Base-by-base conservation (phyloP, 768 basidiomycete species). In the Glaciozyma antarctica region DNA sequence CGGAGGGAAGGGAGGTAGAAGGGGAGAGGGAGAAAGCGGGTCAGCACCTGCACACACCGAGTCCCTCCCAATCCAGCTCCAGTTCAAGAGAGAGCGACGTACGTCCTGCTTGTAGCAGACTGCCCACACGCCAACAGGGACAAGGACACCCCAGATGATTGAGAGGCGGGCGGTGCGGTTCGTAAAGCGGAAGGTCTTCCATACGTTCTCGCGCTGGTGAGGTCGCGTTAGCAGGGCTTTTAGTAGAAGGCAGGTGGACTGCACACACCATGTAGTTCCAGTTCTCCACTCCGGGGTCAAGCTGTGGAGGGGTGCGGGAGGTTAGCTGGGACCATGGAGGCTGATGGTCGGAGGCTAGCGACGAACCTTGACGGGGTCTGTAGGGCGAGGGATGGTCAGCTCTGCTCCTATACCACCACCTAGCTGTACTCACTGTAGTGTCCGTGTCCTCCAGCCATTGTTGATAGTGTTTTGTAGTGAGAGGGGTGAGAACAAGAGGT, bases 241-340 rank as follows among this genome's bases (percentile, higher is more conserved):
- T 43, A 19, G 13, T 17, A 17, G 12, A 41, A 17, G 21, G 22
- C 49, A 21, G 34, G n/a, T n/a, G 38, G 24, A 28, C 4, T 6
- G 28, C 16, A 71, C 75, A 19, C 22, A 78, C 77, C 75, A 77
- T 76, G 26, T 70, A 64, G 49, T 69, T 72, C 77, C 77, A 78
- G 72, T 73, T 58, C 64, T 77, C 77, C 53, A 78, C 73, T 38
- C 75, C 75, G 16, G 77, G 77, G 72, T 78, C 77, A 58, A 75
- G 65, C 75, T 77, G 65, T 21, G 34, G 34, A 5, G n/a, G 26
- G 17, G 30, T 17, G 32, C 21, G 57, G 28, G 4, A 13, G 17
- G 26, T n/a, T 4, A 41, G 22, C 19, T 30, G n/a, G 54, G 10
- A 47, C 48, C 1, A 5, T 43, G 21, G 22, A 19, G 49, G 24